Evolutionary conservation across 169 alveolate species (phyloP).

Genomic region (Eimeria zaria): DNA sequence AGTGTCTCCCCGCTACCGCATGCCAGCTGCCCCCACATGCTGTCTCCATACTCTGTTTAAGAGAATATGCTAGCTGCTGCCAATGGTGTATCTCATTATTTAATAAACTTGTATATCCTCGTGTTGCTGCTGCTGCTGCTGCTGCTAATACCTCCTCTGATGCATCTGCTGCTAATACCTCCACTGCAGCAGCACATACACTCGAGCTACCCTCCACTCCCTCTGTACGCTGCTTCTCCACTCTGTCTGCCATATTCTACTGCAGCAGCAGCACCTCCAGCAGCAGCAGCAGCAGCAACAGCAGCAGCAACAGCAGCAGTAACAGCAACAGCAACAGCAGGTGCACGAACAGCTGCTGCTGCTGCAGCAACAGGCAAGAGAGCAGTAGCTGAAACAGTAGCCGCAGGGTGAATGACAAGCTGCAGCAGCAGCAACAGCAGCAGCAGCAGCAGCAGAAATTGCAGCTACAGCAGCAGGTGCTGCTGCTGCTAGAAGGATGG

Average conservation of each 20-base stretch:
- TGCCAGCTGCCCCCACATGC: constrained; percentile 92
- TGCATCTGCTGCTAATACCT: constrained; percentile 72
- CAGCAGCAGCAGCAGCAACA: neutral
- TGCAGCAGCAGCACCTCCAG: neutral
- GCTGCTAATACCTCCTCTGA: constrained; percentile 87
- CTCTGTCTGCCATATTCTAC: no score
- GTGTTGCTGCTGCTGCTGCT: constrained; percentile 89
- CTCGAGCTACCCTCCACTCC: neutral
- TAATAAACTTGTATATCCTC: constrained; percentile 84
- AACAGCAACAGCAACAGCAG: neutral
- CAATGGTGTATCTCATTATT: constrained; percentile 78
- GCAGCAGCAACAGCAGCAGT: neutral
- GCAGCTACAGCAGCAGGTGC: no score
- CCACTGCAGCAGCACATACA: neutral
- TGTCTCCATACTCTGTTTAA: constrained; percentile 90
- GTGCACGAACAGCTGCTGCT: neutral
- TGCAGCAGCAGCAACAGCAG: neutral
- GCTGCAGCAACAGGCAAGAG: neutral
- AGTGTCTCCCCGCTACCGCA: constrained; percentile 90
- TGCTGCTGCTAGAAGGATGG: no score
- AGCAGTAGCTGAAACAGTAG: no score
- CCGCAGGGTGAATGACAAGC: no score
- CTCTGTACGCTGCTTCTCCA: neutral
- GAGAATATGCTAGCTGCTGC: constrained; percentile 89
- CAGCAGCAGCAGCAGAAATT: no score